Base-by-base conservation (phyloP, 345 rosid genomes). In the Geranium brycei region DNA sequence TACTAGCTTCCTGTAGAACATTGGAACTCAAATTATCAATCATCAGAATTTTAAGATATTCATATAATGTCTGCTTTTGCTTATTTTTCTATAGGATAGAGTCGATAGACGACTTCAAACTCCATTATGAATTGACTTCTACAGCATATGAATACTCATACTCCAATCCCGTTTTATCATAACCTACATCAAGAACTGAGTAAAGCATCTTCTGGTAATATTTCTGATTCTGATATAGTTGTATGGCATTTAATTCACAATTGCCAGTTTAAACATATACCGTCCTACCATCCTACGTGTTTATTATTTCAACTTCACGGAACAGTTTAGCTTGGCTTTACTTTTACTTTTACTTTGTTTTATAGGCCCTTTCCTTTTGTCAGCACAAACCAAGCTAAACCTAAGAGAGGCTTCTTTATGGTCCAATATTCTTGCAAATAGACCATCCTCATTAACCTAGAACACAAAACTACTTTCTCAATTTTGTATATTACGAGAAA, bases 1-100 rank as follows among this genome's bases (percentile, higher is more conserved):
- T 82, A 77, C 84, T 86, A 38, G 99, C 99, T 85, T 95, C 99
- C 99, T 95, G 91, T 67, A 79, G 73, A 75, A 62, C 51, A 59
- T 62, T 18, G 60, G 60, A 58, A 61, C 3, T 4, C 31, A 19
- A 59, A 5, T 23, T 2, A 58, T 3, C 56, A 18, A 19, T 30
- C 11, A 41, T 19, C 19, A 60, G 30, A 47, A 17, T 35, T 35
- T 35, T 35, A 35, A 35, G 1, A 35, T 35, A 35, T 35, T 4
- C 41, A 35, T 35, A 7, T 1, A 7, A 35, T 35, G 41, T 35
- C 41, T 35, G 41, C 41, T 1, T 35, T 35, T 35, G 41, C 10
- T 35, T 35, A 35, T 35, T 35, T 35, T 4, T 35, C 41, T 35
- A 7, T 4, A 35, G 41, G 41, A 1, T 35, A n/a, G n/a, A n/a